Percentiles rank a stretch among this genome's conserved stretches.
Evolutionary conservation across 371 early-diverging fungal species (phyloP).

Genomic region (Globomyces sp.): DNA sequence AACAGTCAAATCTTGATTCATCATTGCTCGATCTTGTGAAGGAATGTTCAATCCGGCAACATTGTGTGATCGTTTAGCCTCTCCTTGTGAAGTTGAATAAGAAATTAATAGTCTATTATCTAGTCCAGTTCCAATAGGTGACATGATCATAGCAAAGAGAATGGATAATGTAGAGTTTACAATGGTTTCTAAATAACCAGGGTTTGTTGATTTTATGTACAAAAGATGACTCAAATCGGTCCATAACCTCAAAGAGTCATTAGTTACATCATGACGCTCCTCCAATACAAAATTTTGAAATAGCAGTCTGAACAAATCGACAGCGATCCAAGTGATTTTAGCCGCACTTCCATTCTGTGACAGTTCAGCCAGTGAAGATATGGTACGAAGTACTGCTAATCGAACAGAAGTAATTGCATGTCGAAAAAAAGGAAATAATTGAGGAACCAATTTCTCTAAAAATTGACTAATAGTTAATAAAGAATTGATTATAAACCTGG

Average conservation of each 20-base stretch:
- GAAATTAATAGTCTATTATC: conserved; percentile 58
- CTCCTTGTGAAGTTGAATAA: conserved; percentile 30
- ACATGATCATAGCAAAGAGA: conserved; percentile 24
- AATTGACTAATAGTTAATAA: conserved; percentile 29
- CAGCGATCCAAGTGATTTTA: conserved; percentile 71
- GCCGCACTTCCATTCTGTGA: conserved; percentile 22
- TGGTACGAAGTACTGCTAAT: conserved; percentile 76
- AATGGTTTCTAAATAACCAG: not conserved
- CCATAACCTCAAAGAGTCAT: conserved; percentile 73
- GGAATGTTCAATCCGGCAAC: conserved; percentile 36
- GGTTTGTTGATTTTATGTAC: not conserved
- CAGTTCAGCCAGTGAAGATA: conserved; percentile 74
- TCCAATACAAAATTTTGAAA: conserved; percentile 93
- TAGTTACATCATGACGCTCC: conserved; percentile 66
- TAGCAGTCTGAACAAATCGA: conserved; percentile 69
- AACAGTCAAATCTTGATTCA: conserved; percentile 84
- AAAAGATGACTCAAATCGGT: conserved; percentile 47
- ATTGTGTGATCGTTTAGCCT: conserved; percentile 28
- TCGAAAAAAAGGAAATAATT: conserved; percentile 89
- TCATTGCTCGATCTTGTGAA: conserved; percentile 83
- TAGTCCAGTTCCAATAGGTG: conserved; percentile 59
- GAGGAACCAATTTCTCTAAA: conserved; percentile 72
- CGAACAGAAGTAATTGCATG: conserved; percentile 90
- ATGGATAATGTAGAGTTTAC: conserved; percentile 9
- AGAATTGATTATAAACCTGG: not conserved